These are phyloP conservation scores for Xylaria sp. DNA, from an alignment of 2,329 filamentous ascomycete species.

Conservation along the genomic window DNA sequence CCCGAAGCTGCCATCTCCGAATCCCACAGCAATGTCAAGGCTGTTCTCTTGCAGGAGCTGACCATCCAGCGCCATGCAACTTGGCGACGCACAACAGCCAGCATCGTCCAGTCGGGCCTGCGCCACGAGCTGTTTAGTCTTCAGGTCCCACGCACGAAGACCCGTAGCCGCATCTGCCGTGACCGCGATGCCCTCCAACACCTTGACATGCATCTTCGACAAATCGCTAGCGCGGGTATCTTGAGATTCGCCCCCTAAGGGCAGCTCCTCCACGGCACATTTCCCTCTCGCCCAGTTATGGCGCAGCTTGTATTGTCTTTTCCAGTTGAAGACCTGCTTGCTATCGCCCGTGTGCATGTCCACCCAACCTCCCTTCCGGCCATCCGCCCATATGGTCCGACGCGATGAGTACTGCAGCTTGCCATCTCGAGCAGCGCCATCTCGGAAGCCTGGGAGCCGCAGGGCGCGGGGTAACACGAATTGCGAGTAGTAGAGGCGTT, in stretches of 20 bases:
- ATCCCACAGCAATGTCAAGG: slow-evolving; percentile 63
- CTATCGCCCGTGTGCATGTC: slow-evolving; percentile 49
- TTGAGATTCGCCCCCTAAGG: slow-evolving; percentile 31
- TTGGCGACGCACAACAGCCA: slow-evolving; percentile 40
- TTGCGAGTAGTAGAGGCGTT: slow-evolving; percentile 75
- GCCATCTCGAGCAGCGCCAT: slow-evolving; percentile 31
- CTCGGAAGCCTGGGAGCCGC: slow-evolving; percentile 62
- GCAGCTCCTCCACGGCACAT: slow-evolving; percentile 74
- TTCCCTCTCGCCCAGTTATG: slow-evolving; percentile 87
- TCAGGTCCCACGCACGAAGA: slow-evolving; percentile 73
- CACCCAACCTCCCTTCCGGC: slow-evolving; percentile 39
- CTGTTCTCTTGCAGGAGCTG: slow-evolving; percentile 37
- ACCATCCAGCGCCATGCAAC: slow-evolving; percentile 61
- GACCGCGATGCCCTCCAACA: slow-evolving; percentile 70
- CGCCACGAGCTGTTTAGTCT: slow-evolving; percentile 56
- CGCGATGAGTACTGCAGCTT: slow-evolving; percentile 44
- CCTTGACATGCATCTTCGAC: slow-evolving; percentile 66
- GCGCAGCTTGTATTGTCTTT: slow-evolving; percentile 77
- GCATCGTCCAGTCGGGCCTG: slow-evolving; percentile 34
- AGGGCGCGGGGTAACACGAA: slow-evolving; percentile 80
- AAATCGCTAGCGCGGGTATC: slow-evolving; percentile 32
- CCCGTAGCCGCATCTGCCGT: slow-evolving; percentile 67
- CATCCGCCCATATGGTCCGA: slow-evolving; percentile 42
- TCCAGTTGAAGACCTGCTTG: slow-evolving; percentile 27
- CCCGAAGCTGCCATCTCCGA: slow-evolving; percentile 64